Evolutionary conservation across 805 yeast genomes (phyloP), one percentile per base, ranked within the genome.

Genomic region (Hanseniaspora taiwanica): DNA sequence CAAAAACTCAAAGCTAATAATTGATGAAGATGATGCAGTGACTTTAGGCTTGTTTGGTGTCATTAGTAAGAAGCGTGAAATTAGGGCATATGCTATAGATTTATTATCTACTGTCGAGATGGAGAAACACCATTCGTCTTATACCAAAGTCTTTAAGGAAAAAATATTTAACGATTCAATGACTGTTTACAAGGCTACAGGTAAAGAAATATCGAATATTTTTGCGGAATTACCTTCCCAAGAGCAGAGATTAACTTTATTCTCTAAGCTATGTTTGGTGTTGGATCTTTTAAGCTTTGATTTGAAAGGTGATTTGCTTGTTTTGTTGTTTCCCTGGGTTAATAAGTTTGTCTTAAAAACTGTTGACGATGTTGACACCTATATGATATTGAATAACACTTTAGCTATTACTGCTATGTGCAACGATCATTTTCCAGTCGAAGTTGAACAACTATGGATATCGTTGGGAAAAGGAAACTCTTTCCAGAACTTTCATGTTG

Each of bases 401-500:
- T 75, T 87, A 55, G 96, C 84, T 48, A 79, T 91, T 31, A 85
- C 96, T 0, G 75, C 85, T 27, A 75, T 75, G 43, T 82, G 79
- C 49, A 75, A 87, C 39, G 78, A 79, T 36, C 65, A 68, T 12
- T 75, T 84, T 48, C 83, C 84, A 35, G 81, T 80, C 50, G 97
- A 86, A 50, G 84, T 91, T 9, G 96, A 87, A 56, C 94, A 94
- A 0, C 59, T 91, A 18, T 91, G 99, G 99, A 85, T 83, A 4
- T 89, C 96, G 0, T 64, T 91, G n/a, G 95, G 93, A 1, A 74
- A 72, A 38, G 83, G 81, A 4, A 69, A 72, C n/a, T 69, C 73
- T 21, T 69, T 72, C 23, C 68, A 64, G n/a, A 86, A 89, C 50
- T 78, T 79, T 17, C 76, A 76, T 35, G 76, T 74, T 1, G 81